These are phyloP conservation scores for Colletotrichum sp. DNA, from an alignment of 2,329 filamentous ascomycete genomes.

Conservation along the genomic window DNA sequence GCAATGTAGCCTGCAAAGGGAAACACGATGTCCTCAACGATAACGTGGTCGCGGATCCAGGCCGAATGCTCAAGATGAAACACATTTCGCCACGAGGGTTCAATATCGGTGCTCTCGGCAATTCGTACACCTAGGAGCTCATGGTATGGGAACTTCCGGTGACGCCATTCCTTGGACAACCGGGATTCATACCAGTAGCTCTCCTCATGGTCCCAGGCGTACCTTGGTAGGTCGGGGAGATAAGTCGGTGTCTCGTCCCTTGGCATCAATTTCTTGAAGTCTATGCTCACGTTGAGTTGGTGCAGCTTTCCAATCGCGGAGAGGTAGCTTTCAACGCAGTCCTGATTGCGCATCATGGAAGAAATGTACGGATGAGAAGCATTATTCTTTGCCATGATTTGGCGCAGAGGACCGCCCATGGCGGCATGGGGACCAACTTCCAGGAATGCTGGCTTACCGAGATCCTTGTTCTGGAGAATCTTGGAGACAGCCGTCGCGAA, in stretches of 20 bases:
- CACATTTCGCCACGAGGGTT: constrained; percentile 26
- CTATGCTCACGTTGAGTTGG: not conserved
- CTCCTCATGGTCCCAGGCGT: constrained; percentile 19
- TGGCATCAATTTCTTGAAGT: not conserved
- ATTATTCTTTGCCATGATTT: not conserved
- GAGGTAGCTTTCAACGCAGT: not conserved
- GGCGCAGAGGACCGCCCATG: constrained; percentile 21
- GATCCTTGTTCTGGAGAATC: not conserved
- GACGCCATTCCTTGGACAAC: constrained; percentile 4
- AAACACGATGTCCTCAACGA: constrained; percentile 46
- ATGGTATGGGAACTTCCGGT: not conserved
- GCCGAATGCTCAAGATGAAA: constrained; percentile 28
- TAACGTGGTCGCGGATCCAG: constrained; percentile 49
- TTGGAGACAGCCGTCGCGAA: constrained; percentile 44
- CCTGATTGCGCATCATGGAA: constrained; percentile 1
- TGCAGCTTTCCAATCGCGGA: constrained; percentile 6
- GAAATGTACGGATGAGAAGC: not conserved
- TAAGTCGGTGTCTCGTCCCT: not conserved
- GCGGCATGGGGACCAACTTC: constrained; percentile 25
- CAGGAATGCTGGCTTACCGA: not conserved
- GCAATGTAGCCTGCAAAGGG: constrained; percentile 41
- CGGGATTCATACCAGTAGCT: constrained; percentile 19
- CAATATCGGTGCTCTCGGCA: constrained; percentile 15
- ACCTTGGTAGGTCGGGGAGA: constrained; percentile 16
- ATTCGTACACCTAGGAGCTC: constrained; percentile 22